Conservation (phyloP, 371 early-diverging fungal genomes). For the Apophysomyces trapeziformis region DNA sequence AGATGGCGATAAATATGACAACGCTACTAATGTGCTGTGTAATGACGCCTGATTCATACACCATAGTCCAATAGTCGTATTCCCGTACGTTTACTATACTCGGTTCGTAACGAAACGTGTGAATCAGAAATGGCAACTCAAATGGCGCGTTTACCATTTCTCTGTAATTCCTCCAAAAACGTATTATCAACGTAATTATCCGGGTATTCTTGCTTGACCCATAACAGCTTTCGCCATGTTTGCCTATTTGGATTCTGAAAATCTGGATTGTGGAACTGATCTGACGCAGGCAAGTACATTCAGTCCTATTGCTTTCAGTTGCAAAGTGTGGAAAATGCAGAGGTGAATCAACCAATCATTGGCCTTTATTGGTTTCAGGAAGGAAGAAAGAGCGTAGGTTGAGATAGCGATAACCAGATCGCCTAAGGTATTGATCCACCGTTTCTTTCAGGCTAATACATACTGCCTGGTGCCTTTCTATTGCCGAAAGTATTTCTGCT, state of each 20-base stretch:
- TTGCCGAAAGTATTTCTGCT: neutral
- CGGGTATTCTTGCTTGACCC: constrained; percentile 88
- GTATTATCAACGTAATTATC: constrained; percentile 93
- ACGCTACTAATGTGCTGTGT: constrained; percentile 86
- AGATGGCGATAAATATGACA: constrained; percentile 85
- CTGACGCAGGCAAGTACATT: constrained; percentile 15
- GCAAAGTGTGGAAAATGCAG: neutral
- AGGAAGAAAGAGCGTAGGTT: constrained; percentile 37
- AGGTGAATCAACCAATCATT: neutral
- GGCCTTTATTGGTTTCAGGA: neutral
- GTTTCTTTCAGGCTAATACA: constrained; percentile 37
- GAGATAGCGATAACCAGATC: constrained; percentile 66
- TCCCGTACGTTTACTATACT: constrained; percentile 66
- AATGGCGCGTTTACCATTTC: constrained; percentile 76
- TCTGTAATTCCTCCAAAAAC: constrained; percentile 85
- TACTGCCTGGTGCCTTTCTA: neutral
- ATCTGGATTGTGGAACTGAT: constrained; percentile 26
- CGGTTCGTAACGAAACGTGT: neutral
- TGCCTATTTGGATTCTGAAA: constrained; percentile 37
- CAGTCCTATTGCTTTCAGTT: neutral
- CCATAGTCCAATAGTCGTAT: constrained; percentile 77
- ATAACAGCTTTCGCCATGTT: constrained; percentile 89
- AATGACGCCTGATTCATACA: constrained; percentile 76
- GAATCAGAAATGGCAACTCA: neutral
- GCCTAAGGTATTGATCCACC: constrained; percentile 62